Base-by-base conservation (phyloP, 2,329 filamentous ascomycete genomes). In the Talaromyces piceae region DNA sequence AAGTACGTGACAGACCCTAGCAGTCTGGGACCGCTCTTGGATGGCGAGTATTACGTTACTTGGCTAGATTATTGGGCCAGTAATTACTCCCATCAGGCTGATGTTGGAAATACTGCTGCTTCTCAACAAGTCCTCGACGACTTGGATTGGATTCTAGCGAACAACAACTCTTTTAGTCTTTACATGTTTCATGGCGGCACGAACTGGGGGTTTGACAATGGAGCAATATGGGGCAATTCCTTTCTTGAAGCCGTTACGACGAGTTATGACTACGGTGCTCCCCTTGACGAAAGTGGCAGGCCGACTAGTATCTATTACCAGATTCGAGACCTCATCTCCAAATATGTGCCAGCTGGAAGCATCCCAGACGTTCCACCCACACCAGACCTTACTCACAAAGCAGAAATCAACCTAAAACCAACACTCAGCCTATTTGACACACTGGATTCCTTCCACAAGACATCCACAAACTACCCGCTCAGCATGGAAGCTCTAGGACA, bases 141-240 rank as follows among this genome's bases (percentile, higher is more conserved):
- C 49, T 53, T 74, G 2, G 64, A 65, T 27, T 71, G 60, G 59
- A 66, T 72, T 28, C 59, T 75, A 11, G 58, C 59, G 1, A 66
- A 65, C 23, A 67, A 69, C 5, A 64, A 66, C 44, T 74, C 73
- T 0, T 73, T 79, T 53, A 76, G 69, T 59, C 57, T 78, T 49
- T 78, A 77, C 58, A 77, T 78, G 75, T 73, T 78, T 53, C 75
- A 78, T 54, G 76, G 76, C 3, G 76, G 75, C 1, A 78, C 75
- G 2, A 78, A 77, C 51, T 78, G 72, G 53, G 76, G 67, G 0
- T 75, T 77, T 53, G 62, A 71, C 20, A 76, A 73, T 56, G 75
- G 76, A 6, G 72, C 69, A 1, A 59, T 74, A 9, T 75, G 71
- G 67, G 63, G 65, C 45, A 68, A 72, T 48, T 61, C 62, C 7